Evolutionary conservation across 371 early-diverging fungal species (phyloP).

Genomic region (Capillidium rhysosporum): DNA sequence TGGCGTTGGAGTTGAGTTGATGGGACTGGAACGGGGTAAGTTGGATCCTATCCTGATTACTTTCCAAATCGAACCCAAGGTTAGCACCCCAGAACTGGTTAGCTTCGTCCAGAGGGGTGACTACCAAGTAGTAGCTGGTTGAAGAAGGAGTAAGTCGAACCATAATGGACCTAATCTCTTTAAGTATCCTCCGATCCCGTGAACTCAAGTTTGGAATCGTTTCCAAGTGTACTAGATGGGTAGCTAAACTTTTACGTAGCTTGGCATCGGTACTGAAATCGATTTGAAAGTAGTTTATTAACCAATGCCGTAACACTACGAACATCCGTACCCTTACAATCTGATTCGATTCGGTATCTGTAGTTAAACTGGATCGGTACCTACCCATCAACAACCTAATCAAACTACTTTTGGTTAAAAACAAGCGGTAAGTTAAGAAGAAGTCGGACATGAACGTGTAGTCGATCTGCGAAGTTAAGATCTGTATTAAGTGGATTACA

Average conservation of each 20-base stretch:
- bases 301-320: conserved; percentile 43
- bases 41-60: too few species aligned
- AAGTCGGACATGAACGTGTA: conserved; percentile 49
- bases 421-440: conserved; percentile 41
- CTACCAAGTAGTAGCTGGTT: conserved; percentile 21
- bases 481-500: conserved; percentile 23
- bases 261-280: conserved; percentile 33
- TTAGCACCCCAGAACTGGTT: conserved; percentile 18
- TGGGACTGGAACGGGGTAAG: too few species aligned
- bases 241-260: conserved; percentile 19
- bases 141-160: conserved; percentile 11
- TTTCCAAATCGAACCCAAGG: conserved; percentile 4
- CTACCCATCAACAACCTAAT: conserved; percentile 32
- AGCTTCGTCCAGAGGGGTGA: conserved; percentile 27
- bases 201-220: background rate
- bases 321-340: conserved; percentile 43
- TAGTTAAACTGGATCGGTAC: conserved; percentile 32
- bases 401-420: conserved; percentile 30
- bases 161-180: background rate
- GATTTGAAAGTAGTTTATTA: conserved; percentile 36
- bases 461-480: conserved; percentile 38
- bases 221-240: conserved; percentile 16
- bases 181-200: conserved; percentile 6
- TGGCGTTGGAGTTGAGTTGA: too few species aligned
- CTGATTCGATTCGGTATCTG: conserved; percentile 1